These are phyloP conservation scores for Mycena galopus DNA, from an alignment of 768 basidiomycete genomes.

Conservation along the genomic window DNA sequence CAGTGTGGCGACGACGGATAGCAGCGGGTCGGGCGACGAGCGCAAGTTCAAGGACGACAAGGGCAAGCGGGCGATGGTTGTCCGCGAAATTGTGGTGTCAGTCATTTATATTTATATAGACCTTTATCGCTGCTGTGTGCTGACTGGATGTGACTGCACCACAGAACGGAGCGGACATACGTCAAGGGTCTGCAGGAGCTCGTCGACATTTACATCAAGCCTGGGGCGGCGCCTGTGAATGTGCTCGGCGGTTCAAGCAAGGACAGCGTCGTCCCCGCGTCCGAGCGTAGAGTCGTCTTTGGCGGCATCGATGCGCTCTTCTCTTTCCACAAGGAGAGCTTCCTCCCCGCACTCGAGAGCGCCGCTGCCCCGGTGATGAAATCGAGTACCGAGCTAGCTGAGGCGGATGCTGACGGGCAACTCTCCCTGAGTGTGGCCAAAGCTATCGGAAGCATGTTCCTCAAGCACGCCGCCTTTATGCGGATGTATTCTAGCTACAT, in stretches of 20 bases:
- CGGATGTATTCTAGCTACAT: constrained; percentile 99
- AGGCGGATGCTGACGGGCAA: constrained; percentile 78
- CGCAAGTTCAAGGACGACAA: constrained; percentile 95
- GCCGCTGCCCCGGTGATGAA: constrained; percentile 80
- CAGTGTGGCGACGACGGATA: constrained; percentile 84
- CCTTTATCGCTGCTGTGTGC: constrained; percentile 18
- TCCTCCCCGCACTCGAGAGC: constrained; percentile 89
- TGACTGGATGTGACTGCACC: constrained; percentile 35
- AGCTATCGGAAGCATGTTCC: constrained; percentile 88
- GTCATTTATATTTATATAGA: constrained; percentile 49
- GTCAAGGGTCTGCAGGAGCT: constrained; percentile 95
- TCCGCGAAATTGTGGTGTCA: constrained; percentile 93
- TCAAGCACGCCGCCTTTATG: constrained; percentile 97
- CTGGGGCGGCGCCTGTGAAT: constrained; percentile 78
- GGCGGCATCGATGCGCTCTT: constrained; percentile 90
- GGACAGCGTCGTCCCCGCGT: constrained; percentile 87
- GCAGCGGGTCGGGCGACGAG: constrained; percentile 80
- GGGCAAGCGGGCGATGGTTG: constrained; percentile 82
- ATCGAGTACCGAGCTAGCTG: constrained; percentile 56
- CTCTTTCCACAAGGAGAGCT: constrained; percentile 93
- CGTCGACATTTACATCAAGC: constrained; percentile 94
- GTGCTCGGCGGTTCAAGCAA: constrained; percentile 77
- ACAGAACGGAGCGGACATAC: constrained; percentile 94
- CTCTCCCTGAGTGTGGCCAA: constrained; percentile 82
- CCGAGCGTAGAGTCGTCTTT: constrained; percentile 94